Percentiles rank a stretch among this genome's conserved stretches.
These are phyloP conservation scores for Dalbergia cultrata DNA, from an alignment of 306 rosid species.

Conservation along the genomic window DNA sequence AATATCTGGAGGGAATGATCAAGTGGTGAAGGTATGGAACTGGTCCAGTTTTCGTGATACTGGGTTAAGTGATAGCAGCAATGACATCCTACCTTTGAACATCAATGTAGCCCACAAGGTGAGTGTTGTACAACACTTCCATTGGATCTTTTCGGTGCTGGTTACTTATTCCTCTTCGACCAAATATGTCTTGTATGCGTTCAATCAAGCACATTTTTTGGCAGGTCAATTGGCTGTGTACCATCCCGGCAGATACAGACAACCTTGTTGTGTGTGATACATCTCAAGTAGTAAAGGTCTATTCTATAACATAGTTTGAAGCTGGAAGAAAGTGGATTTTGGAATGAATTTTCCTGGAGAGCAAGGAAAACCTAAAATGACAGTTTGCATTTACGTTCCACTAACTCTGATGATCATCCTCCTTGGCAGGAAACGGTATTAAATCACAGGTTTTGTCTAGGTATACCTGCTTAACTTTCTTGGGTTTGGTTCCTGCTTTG, in stretches of 20 bases:
- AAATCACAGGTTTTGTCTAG: constrained; percentile 31
- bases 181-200: constrained; percentile 7
- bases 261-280: constrained; percentile 93
- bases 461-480: not conserved
- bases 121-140: constrained; percentile 45
- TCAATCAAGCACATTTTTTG: constrained; percentile 40
- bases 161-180: constrained; percentile 32
- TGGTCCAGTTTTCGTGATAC: constrained; percentile 62
- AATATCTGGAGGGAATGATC: constrained; percentile 91
- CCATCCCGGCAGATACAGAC: constrained; percentile 76
- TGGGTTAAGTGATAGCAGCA: constrained; percentile 44
- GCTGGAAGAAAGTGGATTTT: constrained; percentile 28
- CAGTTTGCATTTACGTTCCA: constrained; percentile 30
- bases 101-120: constrained; percentile 75
- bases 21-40: constrained; percentile 85
- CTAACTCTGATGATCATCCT: constrained; percentile 25
- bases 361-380: constrained; percentile 36
- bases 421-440: constrained; percentile 1
- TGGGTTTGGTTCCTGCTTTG: constrained; percentile 8
- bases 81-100: constrained; percentile 53
- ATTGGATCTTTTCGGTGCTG: constrained; percentile 14
- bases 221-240: constrained; percentile 95
- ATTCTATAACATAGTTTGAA: constrained; percentile 63
- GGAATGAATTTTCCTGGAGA: constrained; percentile 36
- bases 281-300: constrained; percentile 83